These are phyloP conservation scores for Recurvomyces mirabilis DNA, from an alignment of 495 filamentous ascomycete species.

Conservation along the genomic window DNA sequence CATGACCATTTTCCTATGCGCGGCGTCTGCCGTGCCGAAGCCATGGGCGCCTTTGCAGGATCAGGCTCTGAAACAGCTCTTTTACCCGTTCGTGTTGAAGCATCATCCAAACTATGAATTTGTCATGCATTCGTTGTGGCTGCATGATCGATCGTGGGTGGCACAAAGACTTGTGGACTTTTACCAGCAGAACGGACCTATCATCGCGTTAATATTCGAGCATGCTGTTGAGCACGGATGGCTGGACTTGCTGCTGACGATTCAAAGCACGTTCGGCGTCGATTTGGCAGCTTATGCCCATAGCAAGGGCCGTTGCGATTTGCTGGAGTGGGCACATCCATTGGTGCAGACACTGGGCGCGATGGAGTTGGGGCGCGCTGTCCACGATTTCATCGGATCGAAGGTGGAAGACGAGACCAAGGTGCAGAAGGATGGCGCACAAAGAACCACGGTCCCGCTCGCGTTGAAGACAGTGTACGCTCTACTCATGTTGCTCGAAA, in stretches of 20 bases:
- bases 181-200: slow-evolving; percentile 62
- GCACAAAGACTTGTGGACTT: slow-evolving; percentile 63
- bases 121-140: slow-evolving; percentile 80
- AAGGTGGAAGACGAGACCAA: slow-evolving; percentile 74
- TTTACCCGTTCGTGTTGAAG: slow-evolving; percentile 51
- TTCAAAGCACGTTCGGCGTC: slow-evolving; percentile 69
- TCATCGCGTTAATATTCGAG: slow-evolving; percentile 71
- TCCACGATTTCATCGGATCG: slow-evolving; percentile 64
- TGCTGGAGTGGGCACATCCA: slow-evolving; percentile 69
- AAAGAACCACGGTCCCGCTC: slow-evolving; percentile 57
- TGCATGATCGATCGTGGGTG: slow-evolving; percentile 74
- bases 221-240: slow-evolving; percentile 66
- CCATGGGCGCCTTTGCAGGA: slow-evolving; percentile 54
- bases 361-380: slow-evolving; percentile 47
- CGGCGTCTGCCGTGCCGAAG: slow-evolving; percentile 57
- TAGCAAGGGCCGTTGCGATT: slow-evolving; percentile 63
- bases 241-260: slow-evolving; percentile 65
- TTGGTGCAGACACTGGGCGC: slow-evolving; percentile 43
- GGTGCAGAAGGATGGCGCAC: slow-evolving; percentile 51
- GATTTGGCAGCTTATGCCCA: slow-evolving; percentile 87
- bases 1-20: slow-evolving; percentile 65
- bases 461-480: slow-evolving; percentile 74
- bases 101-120: slow-evolving; percentile 63
- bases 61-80: slow-evolving; percentile 48
- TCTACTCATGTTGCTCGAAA: slow-evolving; percentile 67